phyloP scores from a whole-genome alignment of 441 rosid genomes.

The Gossypium aridum region DNA sequence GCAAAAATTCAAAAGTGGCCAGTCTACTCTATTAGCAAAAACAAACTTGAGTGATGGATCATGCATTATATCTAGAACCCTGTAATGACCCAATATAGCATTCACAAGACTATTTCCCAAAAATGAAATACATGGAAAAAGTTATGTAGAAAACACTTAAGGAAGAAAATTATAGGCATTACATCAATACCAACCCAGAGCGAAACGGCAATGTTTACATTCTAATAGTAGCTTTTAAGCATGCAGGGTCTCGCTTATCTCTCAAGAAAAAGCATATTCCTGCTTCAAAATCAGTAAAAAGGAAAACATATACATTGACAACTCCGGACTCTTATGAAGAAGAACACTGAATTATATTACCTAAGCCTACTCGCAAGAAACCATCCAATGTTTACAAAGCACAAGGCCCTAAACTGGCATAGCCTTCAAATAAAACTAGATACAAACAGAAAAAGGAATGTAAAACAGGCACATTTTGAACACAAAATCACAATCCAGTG shows the following conservation, averaged over 20 bases:
- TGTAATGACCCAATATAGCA: neutral
- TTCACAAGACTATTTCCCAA: neutral
- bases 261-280: neutral
- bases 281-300: neutral
- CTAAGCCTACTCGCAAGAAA: neutral
- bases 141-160: neutral
- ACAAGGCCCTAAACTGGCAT: neutral
- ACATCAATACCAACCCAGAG: neutral
- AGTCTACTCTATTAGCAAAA: neutral
- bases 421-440: neutral
- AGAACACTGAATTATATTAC: neutral
- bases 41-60: neutral
- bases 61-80: neutral
- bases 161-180: neutral
- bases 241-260: neutral
- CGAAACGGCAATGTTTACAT: neutral
- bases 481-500: neutral
- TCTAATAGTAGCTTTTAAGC: neutral
- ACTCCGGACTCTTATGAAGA: neutral
- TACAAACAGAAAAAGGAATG: neutral
- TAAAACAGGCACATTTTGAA: neutral
- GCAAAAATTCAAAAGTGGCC: conserved; percentile 17
- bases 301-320: neutral
- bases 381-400: neutral
- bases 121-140: neutral